Percentiles rank a stretch among this genome's conserved stretches.
phyloP scores from a whole-genome alignment of 2,329 filamentous ascomycete species.

The Samsoniella hepiali region DNA sequence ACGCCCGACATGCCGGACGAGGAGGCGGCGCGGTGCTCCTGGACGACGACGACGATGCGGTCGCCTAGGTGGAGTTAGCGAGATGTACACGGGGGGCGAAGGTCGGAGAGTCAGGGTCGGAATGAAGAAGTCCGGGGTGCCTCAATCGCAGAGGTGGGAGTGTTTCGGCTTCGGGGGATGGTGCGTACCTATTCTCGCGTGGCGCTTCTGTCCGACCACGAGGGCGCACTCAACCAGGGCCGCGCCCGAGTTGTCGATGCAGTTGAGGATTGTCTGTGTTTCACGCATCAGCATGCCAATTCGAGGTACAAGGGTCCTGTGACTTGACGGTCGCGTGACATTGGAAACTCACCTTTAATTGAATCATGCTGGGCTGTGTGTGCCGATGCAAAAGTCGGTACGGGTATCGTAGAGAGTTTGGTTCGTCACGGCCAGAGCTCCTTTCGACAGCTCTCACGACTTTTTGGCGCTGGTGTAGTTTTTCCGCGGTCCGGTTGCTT shows the following conservation, averaged over 20 bases:
- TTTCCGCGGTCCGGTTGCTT: neutral
- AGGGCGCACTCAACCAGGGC: slow-evolving; percentile 95
- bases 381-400: neutral
- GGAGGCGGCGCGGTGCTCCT: slow-evolving; percentile 84
- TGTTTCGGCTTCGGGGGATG: neutral
- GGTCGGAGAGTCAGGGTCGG: too few species aligned
- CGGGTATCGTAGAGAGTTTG: neutral
- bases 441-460: slow-evolving; percentile 2
- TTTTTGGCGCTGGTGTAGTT: slow-evolving; percentile 9
- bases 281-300: slow-evolving; percentile 12
- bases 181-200: slow-evolving; percentile 80
- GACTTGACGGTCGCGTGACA: too few species aligned
- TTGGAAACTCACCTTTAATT: slow-evolving; percentile 65
- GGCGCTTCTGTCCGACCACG: slow-evolving; percentile 84
- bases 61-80: slow-evolving; percentile 60
- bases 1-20: slow-evolving; percentile 69
- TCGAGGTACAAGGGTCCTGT: too few species aligned
- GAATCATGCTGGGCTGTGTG: slow-evolving; percentile 68
- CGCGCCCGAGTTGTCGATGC: slow-evolving; percentile 99
- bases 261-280: slow-evolving; percentile 86
- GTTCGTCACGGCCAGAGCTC: slow-evolving; percentile 1
- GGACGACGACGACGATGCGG: slow-evolving; percentile 93
- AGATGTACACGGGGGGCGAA: neutral
- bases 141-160: neutral
- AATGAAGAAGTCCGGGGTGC: too few species aligned